Base-by-base conservation (phyloP, 176 grass and related monocot species). In the Dendrocalamus sinicus region DNA sequence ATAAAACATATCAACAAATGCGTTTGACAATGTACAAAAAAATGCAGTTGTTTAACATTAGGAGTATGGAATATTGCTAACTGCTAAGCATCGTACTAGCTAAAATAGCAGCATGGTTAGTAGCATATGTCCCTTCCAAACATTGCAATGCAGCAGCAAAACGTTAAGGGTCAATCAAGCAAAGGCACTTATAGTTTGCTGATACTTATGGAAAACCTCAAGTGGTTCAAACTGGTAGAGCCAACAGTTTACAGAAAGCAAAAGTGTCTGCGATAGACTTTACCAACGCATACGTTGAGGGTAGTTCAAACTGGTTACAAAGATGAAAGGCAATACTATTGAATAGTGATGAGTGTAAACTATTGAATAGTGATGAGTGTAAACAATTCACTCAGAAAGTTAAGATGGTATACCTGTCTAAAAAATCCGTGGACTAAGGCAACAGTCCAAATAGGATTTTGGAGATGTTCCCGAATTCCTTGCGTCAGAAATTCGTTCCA, bases 401-500 rank as follows among this genome's bases (percentile, higher is more conserved):
- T 3, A 1, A 39, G 65, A 67, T 40, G 65, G 7, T 51, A 8
- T 30, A 90, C 88, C 84, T 93, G 91, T 45, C 87, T 85, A 55
- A 90, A 93, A 47, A 90, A 93, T 65, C 91, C 91, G 58, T 90
- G 69, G 69, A 90, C 72, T 41, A 93, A 72, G 10, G 88, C 87
- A 65, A 93, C 80, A 4, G 88, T 93, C 91, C 91, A 90, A 43
- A 45, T 85, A 41, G 84, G 84, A 80, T 93, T 87, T 82, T 85
- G 73, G 0, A 90, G 88, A 51, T 88, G 81, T 67, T 80, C 28
- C 3, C 85, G 75, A 11, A 93, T 80, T 66, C 87, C 77, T 40
- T 57, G 80, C 12, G 88, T 87, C 78, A 93, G 81, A 78, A 90
- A 93, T 71, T 84, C 84, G 51, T 93, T 90, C 88, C 91, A 93